Conservation (phyloP, 768 basidiomycete species). For the Agaricus sinodeliciosus region DNA sequence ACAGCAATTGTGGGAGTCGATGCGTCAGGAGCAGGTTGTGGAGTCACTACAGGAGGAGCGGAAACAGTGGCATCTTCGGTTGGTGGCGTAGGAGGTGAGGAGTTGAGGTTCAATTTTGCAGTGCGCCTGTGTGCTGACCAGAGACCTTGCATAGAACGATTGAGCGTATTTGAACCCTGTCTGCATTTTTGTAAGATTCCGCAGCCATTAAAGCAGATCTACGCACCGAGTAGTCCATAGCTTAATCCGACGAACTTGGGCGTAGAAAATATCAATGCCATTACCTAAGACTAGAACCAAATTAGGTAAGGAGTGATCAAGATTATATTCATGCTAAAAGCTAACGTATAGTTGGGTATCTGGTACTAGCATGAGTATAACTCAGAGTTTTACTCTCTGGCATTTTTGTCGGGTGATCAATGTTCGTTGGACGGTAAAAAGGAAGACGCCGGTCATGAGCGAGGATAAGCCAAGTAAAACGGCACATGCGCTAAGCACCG, state of each 20-base stretch:
- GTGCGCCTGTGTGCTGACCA: conserved; percentile 61
- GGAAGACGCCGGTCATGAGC: too few relatives aligned
- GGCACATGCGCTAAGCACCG: too few relatives aligned
- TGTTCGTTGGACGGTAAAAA: too few relatives aligned
- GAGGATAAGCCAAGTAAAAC: too few relatives aligned
- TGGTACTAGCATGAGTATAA: too few relatives aligned
- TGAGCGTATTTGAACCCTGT: conserved; percentile 69
- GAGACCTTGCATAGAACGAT: conserved; percentile 72
- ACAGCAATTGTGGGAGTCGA: conserved; percentile 10
- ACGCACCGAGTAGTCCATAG: conserved; percentile 24
- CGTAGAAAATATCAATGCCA: not conserved
- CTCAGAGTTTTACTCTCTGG: too few relatives aligned
- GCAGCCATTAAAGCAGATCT: not conserved
- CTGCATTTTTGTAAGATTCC: conserved; percentile 36
- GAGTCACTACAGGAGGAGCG: conserved; percentile 13
- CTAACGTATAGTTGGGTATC: too few relatives aligned
- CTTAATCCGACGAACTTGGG: not conserved
- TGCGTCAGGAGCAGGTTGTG: conserved; percentile 9
- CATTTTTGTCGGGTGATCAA: too few relatives aligned
- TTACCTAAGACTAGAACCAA: too few relatives aligned
- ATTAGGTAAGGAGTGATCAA: too few relatives aligned
- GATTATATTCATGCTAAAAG: too few relatives aligned
- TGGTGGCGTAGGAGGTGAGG: conserved; percentile 20
- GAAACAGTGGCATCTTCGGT: conserved; percentile 18
- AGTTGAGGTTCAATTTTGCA: conserved; percentile 65